Base-by-base conservation (phyloP, 208 protist genomes). In the Zelonia costaricensis region DNA sequence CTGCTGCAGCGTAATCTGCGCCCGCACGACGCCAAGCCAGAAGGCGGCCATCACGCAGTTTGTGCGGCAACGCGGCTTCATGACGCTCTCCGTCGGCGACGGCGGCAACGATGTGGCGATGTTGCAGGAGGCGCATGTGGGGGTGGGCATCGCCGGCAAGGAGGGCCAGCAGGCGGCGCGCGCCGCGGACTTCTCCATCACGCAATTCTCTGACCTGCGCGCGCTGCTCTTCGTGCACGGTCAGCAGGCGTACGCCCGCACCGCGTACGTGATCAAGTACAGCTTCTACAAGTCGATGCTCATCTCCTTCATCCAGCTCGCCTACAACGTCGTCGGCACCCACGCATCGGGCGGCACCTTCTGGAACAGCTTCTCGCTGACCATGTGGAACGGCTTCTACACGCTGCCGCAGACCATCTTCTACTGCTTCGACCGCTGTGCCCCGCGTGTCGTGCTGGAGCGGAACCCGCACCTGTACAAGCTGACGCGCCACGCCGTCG, bases 261-360 rank as follows among this genome's bases (percentile, higher is more conserved):
- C 89, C 0, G 88, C 91, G 0, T 97, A 93, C 63, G 77, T 98
- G 1, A 97, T 98, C 47, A 95, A 97, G 67, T 99, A 99, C 78
- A 98, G 92, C 49, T 99, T 99, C 62, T 99, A 99, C 66, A 99
- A 99, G 71, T 98, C 94, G 38, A 94, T 98, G 80, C 80, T 98
- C 27, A 85, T 98, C 33, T 78, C 82, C 39, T 97, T 98, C 35
- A 86, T 97, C 36, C 96, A 98, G 68, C 62, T 98, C 18, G 76
- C 81, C 13, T 98, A 86, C 73, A 97, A 93, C 63, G 57, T 83
- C 2, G 69, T 74, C 23, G 71, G 68, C 35, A 85, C 83, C 9
- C 74, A 86, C 51, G 72, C 81, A 46, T 95, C 86, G 0, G 94
- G 93, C 18, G 76, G 75, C 39, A 90, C 80, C 3, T 97, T 97